Conservation (phyloP, 2,329 filamentous ascomycete genomes). For the Trichophaea hybrida region DNA sequence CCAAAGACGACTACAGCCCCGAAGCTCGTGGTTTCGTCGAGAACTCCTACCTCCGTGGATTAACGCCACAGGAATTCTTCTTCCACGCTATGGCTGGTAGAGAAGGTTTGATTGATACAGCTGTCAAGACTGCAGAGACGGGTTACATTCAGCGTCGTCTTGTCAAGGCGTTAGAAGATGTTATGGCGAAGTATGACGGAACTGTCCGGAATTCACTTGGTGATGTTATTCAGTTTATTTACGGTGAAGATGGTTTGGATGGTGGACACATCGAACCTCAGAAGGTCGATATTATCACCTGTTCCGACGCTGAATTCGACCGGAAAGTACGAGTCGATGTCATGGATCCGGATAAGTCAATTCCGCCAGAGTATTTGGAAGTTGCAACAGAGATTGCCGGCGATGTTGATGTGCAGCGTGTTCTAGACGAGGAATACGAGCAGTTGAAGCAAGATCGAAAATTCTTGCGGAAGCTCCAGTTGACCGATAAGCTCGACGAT, state of each 20-base stretch:
- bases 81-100: slow-evolving; percentile 99
- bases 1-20: slow-evolving; percentile 96
- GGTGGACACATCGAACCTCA: slow-evolving; percentile 90
- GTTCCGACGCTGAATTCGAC: slow-evolving; percentile 64
- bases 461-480: slow-evolving; percentile 44
- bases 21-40: slow-evolving; percentile 96
- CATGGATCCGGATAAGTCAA: slow-evolving; percentile 48
- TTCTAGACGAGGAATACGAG: slow-evolving; percentile 81
- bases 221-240: slow-evolving; percentile 92
- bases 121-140: slow-evolving; percentile 97
- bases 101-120: slow-evolving; percentile 98
- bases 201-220: slow-evolving; percentile 94
- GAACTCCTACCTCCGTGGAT: slow-evolving; percentile 90
- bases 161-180: slow-evolving; percentile 94
- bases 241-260: slow-evolving; percentile 93
- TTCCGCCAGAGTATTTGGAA: slow-evolving; percentile 60
- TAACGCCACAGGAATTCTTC: slow-evolving; percentile 95
- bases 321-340: slow-evolving; percentile 74
- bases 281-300: slow-evolving; percentile 68
- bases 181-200: slow-evolving; percentile 93
- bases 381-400: slow-evolving; percentile 75
- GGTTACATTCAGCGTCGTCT: slow-evolving; percentile 98
- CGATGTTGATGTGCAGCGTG: slow-evolving; percentile 71
- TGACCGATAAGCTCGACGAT: slow-evolving; percentile 47
- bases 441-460: slow-evolving; percentile 58